Evolutionary conservation across 169 alveolate species (phyloP), one percentile per base, ranked within the genome.

Genomic region (Plasmodium gaboni): DNA sequence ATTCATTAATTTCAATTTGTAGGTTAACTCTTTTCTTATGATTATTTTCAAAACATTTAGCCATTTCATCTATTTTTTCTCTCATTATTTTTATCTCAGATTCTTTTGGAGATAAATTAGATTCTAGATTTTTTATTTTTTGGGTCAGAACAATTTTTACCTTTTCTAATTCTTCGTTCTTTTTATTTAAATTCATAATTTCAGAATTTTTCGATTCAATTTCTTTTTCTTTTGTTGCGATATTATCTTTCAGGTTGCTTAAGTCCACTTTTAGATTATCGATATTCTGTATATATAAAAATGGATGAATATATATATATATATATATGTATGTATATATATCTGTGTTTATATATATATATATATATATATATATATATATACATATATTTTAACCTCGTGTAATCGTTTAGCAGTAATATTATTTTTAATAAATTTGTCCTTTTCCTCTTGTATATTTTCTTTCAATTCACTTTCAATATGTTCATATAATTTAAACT

Each of bases 11-110:
- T 83, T 83, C 91, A 38, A 83, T 83, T 28, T 83, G 91, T 38
- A 83, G 59, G 24, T 51, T 83, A 13, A 83, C 85, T 42, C 86
- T 83, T 57, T 83, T 83, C 50, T 83, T 83, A 26, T 83, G 91
- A 53, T 83, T 83, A 55, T 83, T 83, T 83, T 83, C 91, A 69
- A 83, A 83, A 59, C 86, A 83, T 63, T 67, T 69, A n/a, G 91
- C 51, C 91, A 83, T 83, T 68, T 83, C 91, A 59, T 83, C 78
- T n/a, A 83, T 83, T 28, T 83, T 83, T 55, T 67, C 85, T 42
- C 74, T 83, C 86, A 83, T 53, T 13, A 83, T 48, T 83, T 83
- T 83, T 55, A 83, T 83, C 70, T 83, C 91, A 3, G 91, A 83
- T 32, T 83, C 72, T 83, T 83, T 83, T 32, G 91, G 91, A 28